Conservation (phyloP, 768 basidiomycete genomes). For the Boletus subparvulus region DNA sequence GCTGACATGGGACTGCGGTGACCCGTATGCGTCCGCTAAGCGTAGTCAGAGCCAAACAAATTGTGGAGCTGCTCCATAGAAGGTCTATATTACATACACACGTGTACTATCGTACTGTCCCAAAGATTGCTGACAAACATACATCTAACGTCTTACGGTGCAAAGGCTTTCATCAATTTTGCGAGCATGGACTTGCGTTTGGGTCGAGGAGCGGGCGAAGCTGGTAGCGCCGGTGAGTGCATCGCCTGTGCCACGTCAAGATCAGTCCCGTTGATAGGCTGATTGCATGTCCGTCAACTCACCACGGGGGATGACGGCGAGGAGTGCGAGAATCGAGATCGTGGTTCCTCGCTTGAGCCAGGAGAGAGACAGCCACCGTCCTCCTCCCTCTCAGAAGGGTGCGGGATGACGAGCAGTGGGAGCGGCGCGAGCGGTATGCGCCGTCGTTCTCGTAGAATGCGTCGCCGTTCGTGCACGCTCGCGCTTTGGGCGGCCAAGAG, state of each 20-base stretch:
- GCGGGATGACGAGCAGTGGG: slow-evolving; percentile 9
- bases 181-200: slow-evolving; percentile 18
- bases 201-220: background rate
- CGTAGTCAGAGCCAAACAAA: too few species aligned
- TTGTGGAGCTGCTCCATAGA: too few species aligned
- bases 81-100: background rate
- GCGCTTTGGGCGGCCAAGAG: slow-evolving; percentile 18
- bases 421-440: background rate
- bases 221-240: background rate
- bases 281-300: slow-evolving; percentile 5
- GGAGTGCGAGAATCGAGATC: slow-evolving; percentile 24
- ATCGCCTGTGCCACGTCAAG: background rate
- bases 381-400: background rate
- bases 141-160: background rate
- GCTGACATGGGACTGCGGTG: background rate
- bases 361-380: background rate
- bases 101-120: background rate
- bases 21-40: too few species aligned
- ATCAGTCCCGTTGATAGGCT: background rate
- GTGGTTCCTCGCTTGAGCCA: slow-evolving; percentile 18
- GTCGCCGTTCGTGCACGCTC: slow-evolving; percentile 20
- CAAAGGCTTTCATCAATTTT: slow-evolving; percentile 11
- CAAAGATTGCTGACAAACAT: background rate
- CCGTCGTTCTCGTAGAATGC: slow-evolving; percentile 11
- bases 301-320: slow-evolving; percentile 14